Evolutionary conservation across 2,329 filamentous ascomycete species (phyloP), one percentile per base, ranked within the genome.

Genomic region (Apiospora malaysiana): DNA sequence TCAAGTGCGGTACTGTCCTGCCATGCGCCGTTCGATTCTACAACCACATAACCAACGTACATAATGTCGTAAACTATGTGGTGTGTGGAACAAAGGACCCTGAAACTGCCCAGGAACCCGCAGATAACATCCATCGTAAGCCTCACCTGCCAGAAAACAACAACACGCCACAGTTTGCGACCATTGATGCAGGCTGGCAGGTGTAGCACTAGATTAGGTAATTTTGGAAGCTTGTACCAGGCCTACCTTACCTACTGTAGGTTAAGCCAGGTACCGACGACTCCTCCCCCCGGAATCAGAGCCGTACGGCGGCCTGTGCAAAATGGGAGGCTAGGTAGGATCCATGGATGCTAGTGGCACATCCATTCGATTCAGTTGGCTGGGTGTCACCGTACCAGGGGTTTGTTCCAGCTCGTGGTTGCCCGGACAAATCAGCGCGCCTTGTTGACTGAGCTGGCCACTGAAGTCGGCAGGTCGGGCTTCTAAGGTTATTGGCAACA

Each of bases 11-110:
- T 45, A 9, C 42, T 16, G 42, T 45, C 42, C 42, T 16, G 42
- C 40, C 40, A 42, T 42, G 40, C 16, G 42, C 42, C 16, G 14
- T 45, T 18, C 14, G 42, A 45, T 45, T 45, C 42, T 45, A 45
- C 12, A 45, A 16, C 42, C 12, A 42, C 40, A 45, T 32, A n/a
- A n/a, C n/a, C n/a, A n/a, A n/a, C n/a, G n/a, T n/a, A 32, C 32
- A 32, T 32, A 6, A 32, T 32, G 32, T 32, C 3, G 32, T 32
- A 32, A 4, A 6, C 32, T 6, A 32, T 51, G 47, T 27, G 47
- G 47, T 59, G 18, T 37, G 56, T 40, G 56, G 56, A 40, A 63
- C 56, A 63, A 40, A 63, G 56, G 56, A 63, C 56, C 56, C 56
- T 63, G 56, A 63, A 63, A 40, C 32, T 37, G 51, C 32, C 32